phyloP scores from a whole-genome alignment of 2,329 filamentous ascomycete species.

The Intubia oerlemansii region DNA sequence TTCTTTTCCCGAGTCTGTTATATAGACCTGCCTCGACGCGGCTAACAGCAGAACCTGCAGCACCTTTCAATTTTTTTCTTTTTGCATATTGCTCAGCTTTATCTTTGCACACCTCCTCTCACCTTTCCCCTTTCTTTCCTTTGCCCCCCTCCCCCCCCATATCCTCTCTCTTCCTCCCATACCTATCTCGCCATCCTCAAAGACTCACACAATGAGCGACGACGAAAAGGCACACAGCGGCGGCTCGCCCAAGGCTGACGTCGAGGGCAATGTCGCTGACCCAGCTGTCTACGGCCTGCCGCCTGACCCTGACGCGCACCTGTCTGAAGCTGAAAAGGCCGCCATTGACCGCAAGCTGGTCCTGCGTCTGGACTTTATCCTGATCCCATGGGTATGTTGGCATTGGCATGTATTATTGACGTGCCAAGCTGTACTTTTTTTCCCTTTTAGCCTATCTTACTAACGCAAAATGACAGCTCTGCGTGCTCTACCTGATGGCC shows the following conservation, averaged over 20 bases:
- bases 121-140: too few species aligned
- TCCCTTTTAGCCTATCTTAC: neutral
- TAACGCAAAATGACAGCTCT: conserved; percentile 22
- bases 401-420: neutral
- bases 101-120: too few species aligned
- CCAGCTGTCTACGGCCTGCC: conserved; percentile 11
- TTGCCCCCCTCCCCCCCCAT: too few species aligned
- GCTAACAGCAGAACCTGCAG: too few species aligned
- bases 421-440: neutral
- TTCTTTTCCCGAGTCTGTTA: too few species aligned
- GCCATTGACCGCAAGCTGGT: conserved; percentile 14
- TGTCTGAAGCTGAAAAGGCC: conserved; percentile 11
- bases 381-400: conserved; percentile 16
- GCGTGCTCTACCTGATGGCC: conserved; percentile 50
- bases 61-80: too few species aligned
- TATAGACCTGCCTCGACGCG: too few species aligned
- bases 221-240: conserved; percentile 7
- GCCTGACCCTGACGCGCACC: conserved; percentile 13
- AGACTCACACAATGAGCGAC: conserved; percentile 7
- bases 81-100: too few species aligned
- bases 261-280: neutral
- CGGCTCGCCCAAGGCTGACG: neutral
- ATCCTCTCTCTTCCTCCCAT: too few species aligned
- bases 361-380: conserved; percentile 13
- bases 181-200: too few species aligned